A percentile compares a stretch with the other conserved stretches of the same genome.
Conservation (phyloP, 768 basidiomycete species). For the Mycena rosella region DNA sequence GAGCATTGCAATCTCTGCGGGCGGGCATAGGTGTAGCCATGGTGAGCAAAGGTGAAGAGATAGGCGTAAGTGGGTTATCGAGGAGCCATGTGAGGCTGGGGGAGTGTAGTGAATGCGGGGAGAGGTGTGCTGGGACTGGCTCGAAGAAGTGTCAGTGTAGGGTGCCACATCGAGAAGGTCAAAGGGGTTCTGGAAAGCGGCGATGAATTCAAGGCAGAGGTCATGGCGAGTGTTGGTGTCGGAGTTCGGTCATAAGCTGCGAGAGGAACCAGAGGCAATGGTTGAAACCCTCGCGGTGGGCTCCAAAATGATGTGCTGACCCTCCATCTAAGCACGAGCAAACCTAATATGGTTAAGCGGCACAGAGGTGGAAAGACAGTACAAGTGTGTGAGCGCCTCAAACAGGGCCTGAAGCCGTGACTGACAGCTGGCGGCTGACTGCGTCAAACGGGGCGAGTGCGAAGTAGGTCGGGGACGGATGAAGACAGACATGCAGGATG, state of each 20-base stretch:
- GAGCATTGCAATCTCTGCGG: conserved; percentile 34
- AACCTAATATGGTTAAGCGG: too few relatives aligned
- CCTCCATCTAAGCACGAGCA: conserved; percentile 9
- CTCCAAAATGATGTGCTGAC: conserved; percentile 10
- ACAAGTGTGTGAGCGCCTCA: too few relatives aligned
- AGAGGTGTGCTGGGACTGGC: not conserved
- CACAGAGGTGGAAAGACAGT: too few relatives aligned
- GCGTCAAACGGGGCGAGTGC: too few relatives aligned
- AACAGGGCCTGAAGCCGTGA: too few relatives aligned
- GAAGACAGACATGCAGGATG: too few relatives aligned
- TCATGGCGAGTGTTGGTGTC: not conserved
- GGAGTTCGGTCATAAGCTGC: not conserved
- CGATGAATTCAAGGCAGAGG: conserved; percentile 14
- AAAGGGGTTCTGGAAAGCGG: conserved; percentile 3
- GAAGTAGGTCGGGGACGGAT: too few relatives aligned
- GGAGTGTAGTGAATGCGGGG: conserved; percentile 3
- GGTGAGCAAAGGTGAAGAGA: not conserved
- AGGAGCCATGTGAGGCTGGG: conserved; percentile 12
- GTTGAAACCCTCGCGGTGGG: conserved; percentile 23
- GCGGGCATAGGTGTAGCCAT: conserved; percentile 37
- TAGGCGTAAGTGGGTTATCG: conserved; percentile 2
- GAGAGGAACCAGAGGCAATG: conserved; percentile 2
- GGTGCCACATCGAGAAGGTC: conserved; percentile 2
- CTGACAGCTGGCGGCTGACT: too few relatives aligned
- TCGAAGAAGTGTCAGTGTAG: not conserved